phyloP scores from a whole-genome alignment of 163 green algal genomes.

The Smithsoniella earleae region DNA sequence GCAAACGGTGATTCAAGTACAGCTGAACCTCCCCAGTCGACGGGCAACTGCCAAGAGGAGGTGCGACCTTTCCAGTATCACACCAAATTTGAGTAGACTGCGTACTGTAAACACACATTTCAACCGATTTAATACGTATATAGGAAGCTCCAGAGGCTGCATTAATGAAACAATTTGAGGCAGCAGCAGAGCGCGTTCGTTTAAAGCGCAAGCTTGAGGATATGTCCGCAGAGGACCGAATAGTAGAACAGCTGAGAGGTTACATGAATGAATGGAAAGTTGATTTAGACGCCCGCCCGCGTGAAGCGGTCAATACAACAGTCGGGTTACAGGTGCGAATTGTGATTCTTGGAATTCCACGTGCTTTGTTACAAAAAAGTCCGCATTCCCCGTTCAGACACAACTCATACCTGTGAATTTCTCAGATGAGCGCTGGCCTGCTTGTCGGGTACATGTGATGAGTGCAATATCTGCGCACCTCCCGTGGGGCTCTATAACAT shows the following conservation, averaged over 20 bases:
- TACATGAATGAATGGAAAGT: constrained; percentile 76
- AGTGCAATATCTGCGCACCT: constrained; percentile 11
- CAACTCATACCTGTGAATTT: too few species aligned
- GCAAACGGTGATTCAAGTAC: background rate
- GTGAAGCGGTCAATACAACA: constrained; percentile 48
- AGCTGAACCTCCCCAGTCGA: background rate
- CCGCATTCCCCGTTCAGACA: too few species aligned
- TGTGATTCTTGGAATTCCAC: background rate
- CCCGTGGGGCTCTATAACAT: too few species aligned
- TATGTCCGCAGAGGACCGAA: constrained; percentile 61
- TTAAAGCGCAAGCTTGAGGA: constrained; percentile 48
- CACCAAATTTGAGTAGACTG: background rate
- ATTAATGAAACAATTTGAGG: constrained; percentile 36
- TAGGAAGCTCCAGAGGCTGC: constrained; percentile 31
- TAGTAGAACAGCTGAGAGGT: constrained; percentile 47
- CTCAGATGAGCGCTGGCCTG: background rate
- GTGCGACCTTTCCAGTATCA: background rate
- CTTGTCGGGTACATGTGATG: background rate
- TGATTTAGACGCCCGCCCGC: constrained; percentile 61
- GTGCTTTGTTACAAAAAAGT: too few species aligned
- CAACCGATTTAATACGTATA: background rate
- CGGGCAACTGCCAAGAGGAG: background rate
- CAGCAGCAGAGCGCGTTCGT: constrained; percentile 45
- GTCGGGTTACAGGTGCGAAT: constrained; percentile 8
- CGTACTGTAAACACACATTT: background rate